Evolutionary conservation across 176 grass and related monocot genomes (phyloP).

Genomic region (Chrysopogon serrulatus): DNA sequence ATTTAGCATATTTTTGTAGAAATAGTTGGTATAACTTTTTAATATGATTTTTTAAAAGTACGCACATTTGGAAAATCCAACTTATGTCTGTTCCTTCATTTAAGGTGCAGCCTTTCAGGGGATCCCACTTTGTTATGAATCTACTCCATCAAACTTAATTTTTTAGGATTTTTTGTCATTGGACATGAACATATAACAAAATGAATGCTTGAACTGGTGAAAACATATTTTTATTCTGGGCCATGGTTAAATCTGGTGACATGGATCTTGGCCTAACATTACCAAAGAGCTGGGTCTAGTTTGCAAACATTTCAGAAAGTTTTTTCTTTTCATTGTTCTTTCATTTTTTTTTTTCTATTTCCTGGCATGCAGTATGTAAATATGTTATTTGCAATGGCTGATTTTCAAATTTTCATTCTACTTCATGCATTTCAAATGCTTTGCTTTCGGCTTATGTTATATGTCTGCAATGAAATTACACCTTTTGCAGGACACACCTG

Average conservation of each 20-base stretch:
- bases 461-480: not conserved
- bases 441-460: not conserved
- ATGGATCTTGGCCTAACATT: conserved; percentile 15
- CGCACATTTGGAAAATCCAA: not conserved
- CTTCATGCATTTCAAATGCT: not conserved
- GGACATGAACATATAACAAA: not conserved
- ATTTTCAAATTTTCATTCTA: conserved; percentile 8
- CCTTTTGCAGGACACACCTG: conserved; percentile 80
- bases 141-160: not conserved
- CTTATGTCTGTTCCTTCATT: not conserved
- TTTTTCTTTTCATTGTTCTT: not conserved
- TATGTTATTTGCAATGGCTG: not conserved
- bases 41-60: not conserved
- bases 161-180: conserved; percentile 1
- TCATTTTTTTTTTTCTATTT: not conserved
- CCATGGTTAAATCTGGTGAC: not conserved
- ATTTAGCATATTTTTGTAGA: not conserved
- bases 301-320: not conserved
- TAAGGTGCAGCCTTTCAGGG: not conserved
- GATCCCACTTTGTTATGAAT: not conserved
- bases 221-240: not conserved
- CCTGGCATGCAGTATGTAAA: not conserved
- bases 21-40: not conserved
- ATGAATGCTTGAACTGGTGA: not conserved
- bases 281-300: not conserved